Evolutionary conservation across 2,329 filamentous ascomycete genomes (phyloP).

Genomic region (Leptographium radiaticola): DNA sequence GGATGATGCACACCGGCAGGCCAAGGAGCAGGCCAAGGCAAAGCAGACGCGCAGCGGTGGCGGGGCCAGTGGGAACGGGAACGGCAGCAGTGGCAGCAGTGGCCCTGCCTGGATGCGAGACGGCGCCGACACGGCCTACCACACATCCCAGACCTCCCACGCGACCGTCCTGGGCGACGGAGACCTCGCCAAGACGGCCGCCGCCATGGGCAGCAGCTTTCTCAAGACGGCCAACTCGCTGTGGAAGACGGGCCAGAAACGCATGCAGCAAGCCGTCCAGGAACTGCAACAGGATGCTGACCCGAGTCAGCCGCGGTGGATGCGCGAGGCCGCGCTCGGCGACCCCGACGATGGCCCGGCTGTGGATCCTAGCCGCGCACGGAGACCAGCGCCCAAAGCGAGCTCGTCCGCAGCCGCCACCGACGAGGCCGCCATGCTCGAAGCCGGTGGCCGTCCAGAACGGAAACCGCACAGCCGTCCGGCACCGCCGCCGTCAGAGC

Average conservation of each 20-base stretch:
- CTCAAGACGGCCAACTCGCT: slow-evolving; percentile 91
- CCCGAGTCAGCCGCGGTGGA: slow-evolving; percentile 82
- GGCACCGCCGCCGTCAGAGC: no score
- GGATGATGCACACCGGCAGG: slow-evolving; percentile 78
- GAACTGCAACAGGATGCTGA: slow-evolving; percentile 71
- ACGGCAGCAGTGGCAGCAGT: slow-evolving; percentile 16
- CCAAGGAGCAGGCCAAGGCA: slow-evolving; percentile 53
- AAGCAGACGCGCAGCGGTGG: slow-evolving; percentile 14
- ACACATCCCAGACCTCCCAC: slow-evolving; percentile 15
- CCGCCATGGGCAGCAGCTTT: slow-evolving; percentile 68
- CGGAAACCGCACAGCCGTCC: slow-evolving; percentile 11
- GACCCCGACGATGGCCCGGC: slow-evolving; percentile 15
- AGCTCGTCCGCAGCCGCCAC: slow-evolving; percentile 26
- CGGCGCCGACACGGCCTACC: slow-evolving; percentile 28
- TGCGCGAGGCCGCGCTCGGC: slow-evolving; percentile 57
- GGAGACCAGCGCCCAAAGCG: no score
- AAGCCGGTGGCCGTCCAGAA: slow-evolving; percentile 48
- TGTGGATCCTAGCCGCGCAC: slow-evolving; percentile 3
- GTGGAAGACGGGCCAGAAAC: slow-evolving; percentile 92
- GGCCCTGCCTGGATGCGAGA: slow-evolving; percentile 52
- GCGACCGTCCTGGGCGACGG: slow-evolving; percentile 47
- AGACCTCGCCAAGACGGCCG: slow-evolving; percentile 69
- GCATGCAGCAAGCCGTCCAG: slow-evolving; percentile 79
- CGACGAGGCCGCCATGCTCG: slow-evolving; percentile 69
- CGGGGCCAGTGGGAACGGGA: slow-evolving; percentile 3